phyloP scores from a whole-genome alignment of 306 rosid species.

The Vigna hirtella region DNA sequence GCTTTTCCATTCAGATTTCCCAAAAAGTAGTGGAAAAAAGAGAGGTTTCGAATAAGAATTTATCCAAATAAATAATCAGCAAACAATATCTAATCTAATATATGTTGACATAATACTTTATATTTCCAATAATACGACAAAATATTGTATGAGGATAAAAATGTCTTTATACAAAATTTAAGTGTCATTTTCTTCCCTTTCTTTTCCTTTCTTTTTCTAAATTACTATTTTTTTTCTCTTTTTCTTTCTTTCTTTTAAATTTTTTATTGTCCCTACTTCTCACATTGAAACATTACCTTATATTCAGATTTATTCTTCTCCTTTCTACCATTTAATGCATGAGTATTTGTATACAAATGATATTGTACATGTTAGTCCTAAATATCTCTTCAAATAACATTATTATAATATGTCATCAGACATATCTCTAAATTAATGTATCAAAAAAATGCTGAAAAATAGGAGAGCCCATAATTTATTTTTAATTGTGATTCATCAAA shows the following conservation, averaged over 20 bases:
- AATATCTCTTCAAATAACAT: no score
- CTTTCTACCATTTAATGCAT: no score
- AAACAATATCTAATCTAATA: background rate
- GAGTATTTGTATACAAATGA: no score
- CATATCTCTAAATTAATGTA: no score
- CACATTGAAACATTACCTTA: background rate
- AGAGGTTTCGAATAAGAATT: no score
- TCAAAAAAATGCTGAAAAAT: no score
- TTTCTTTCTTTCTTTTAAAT: background rate
- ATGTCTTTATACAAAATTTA: background rate
- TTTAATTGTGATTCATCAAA: background rate
- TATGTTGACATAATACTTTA: background rate
- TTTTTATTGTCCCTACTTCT: background rate
- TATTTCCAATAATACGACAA: background rate
- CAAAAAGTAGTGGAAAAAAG: no score
- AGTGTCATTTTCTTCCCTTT: background rate
- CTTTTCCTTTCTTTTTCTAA: background rate
- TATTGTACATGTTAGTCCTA: no score
- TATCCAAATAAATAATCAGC: no score
- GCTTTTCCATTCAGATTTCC: no score
- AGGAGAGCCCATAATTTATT: no score
- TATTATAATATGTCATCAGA: no score
- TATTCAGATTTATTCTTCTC: background rate
- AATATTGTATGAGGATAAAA: background rate
- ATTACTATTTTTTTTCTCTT: background rate